Percentiles rank a stretch among this genome's conserved stretches.
These are phyloP conservation scores for Aphanomyces invadans DNA, from an alignment of 352 stramenopile genomes.

Conservation along the genomic window DNA sequence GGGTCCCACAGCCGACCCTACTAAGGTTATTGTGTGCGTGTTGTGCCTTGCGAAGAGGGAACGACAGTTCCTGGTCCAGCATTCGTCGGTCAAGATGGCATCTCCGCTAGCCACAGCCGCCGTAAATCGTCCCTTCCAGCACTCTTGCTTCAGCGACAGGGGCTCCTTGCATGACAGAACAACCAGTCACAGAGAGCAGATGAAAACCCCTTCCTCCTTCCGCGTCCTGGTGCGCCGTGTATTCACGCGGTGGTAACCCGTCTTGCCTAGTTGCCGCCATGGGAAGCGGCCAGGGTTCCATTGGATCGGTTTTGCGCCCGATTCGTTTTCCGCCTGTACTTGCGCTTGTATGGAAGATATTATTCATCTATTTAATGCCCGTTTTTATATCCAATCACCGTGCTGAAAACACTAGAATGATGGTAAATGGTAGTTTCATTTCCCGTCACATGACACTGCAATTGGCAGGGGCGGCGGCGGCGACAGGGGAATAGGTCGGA, in stretches of 20 bases:
- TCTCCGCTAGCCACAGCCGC: not conserved
- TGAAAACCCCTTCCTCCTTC: not conserved
- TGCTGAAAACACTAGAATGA: no score
- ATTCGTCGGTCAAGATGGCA: not conserved
- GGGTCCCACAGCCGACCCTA: not conserved
- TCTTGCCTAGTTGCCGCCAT: no score
- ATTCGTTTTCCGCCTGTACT: no score
- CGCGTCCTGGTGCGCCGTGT: not conserved
- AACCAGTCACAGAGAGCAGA: not conserved
- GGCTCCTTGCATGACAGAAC: not conserved
- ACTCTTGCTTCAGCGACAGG: not conserved
- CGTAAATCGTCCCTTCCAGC: not conserved
- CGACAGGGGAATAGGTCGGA: not conserved
- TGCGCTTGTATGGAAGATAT: no score
- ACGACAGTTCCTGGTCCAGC: not conserved
- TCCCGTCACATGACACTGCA: not conserved
- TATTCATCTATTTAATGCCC: not conserved
- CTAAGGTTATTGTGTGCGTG: not conserved
- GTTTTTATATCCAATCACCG: not conserved
- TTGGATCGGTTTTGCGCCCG: no score
- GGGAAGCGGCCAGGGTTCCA: no score
- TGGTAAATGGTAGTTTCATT: no score
- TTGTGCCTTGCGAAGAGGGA: not conserved
- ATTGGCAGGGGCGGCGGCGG: not conserved
- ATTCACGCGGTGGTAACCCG: not conserved